Evolutionary conservation across 2,329 filamentous ascomycete species (phyloP).

Genomic region (Plectosphaerella sp.): DNA sequence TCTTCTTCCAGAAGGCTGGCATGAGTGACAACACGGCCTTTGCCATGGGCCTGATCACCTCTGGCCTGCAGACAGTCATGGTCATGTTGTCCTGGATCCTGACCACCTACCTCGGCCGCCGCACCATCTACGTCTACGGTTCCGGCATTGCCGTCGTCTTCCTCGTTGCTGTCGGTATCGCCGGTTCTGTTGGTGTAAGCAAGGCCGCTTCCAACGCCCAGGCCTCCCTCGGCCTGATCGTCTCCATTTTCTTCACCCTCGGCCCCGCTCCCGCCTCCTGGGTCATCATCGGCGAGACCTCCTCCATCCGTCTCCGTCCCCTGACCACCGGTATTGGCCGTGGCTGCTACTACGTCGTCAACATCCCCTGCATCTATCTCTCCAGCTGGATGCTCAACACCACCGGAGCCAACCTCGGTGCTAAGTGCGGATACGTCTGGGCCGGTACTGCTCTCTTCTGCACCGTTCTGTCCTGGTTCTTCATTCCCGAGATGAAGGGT

Average conservation of each 20-base stretch:
- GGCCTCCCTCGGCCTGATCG: slow-evolving; percentile 58
- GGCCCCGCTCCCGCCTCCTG: slow-evolving; percentile 61
- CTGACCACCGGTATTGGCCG: slow-evolving; percentile 64
- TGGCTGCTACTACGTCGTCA: slow-evolving; percentile 57
- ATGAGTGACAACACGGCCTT: slow-evolving; percentile 31
- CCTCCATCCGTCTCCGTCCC: slow-evolving; percentile 58
- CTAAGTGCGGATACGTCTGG: slow-evolving; percentile 58
- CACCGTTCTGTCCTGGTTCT: slow-evolving; percentile 41
- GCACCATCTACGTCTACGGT: slow-evolving; percentile 39
- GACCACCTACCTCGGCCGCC: slow-evolving; percentile 37
- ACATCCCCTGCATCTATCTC: slow-evolving; percentile 65
- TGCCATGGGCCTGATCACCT: slow-evolving; percentile 35
- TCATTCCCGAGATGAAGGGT: slow-evolving; percentile 52
- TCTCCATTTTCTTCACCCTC: slow-evolving; percentile 61
- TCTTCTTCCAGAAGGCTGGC: slow-evolving; percentile 51
- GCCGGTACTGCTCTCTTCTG: slow-evolving; percentile 53
- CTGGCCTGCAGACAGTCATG: slow-evolving; percentile 56
- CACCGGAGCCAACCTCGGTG: slow-evolving; percentile 38
- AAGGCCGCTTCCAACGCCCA: slow-evolving; percentile 45
- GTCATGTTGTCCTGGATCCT: slow-evolving; percentile 42
- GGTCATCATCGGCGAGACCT: slow-evolving; percentile 65
- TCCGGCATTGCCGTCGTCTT: slow-evolving; percentile 47
- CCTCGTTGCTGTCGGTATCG: slow-evolving; percentile 55
- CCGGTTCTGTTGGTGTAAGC: slow-evolving; percentile 37
- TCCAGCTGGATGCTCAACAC: slow-evolving; percentile 57